Evolutionary conservation across 192 early-diverging fungal species (phyloP).

Genomic region (Ramicandelaber brevisporus): DNA sequence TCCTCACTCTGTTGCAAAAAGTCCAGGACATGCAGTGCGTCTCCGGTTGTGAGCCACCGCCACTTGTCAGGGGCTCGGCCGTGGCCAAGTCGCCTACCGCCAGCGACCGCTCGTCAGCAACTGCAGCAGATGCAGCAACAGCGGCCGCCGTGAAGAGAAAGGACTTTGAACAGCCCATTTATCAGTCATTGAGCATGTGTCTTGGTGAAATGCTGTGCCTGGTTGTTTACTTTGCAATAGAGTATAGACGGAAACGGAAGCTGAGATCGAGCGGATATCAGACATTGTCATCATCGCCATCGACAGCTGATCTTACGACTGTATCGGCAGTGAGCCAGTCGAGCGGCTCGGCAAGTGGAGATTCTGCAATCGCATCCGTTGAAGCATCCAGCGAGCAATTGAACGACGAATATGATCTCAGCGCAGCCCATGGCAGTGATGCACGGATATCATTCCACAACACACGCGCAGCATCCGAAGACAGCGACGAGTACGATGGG

Average conservation of each 20-base stretch:
- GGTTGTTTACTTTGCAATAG: conserved; percentile 26
- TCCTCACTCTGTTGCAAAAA: conserved; percentile 64
- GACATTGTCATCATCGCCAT: no score
- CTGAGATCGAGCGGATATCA: no score
- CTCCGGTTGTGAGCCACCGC: conserved; percentile 68
- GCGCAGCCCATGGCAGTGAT: conserved; percentile 4
- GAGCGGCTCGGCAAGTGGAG: no score
- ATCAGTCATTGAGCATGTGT: conserved; percentile 97
- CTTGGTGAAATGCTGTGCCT: conserved; percentile 71
- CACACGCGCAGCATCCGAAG: conserved; percentile 1
- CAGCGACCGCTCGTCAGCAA: no score
- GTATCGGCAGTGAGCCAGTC: no score
- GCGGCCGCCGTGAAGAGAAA: conserved; percentile 25
- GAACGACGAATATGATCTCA: conserved; percentile 10
- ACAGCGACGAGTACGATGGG: no score
- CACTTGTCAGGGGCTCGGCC: no score
- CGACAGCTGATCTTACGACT: no score
- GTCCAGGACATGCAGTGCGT: conserved; percentile 85
- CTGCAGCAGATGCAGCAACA: no score
- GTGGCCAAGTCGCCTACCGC: no score
- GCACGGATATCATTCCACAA: not conserved
- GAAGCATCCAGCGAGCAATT: not conserved
- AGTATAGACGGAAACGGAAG: conserved; percentile 7
- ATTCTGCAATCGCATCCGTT: no score
- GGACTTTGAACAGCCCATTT: conserved; percentile 90